A percentile compares a stretch with the other conserved stretches of the same genome.
Evolutionary conservation across 768 basidiomycete species (phyloP).

Genomic region (Kwoniella sp.): DNA sequence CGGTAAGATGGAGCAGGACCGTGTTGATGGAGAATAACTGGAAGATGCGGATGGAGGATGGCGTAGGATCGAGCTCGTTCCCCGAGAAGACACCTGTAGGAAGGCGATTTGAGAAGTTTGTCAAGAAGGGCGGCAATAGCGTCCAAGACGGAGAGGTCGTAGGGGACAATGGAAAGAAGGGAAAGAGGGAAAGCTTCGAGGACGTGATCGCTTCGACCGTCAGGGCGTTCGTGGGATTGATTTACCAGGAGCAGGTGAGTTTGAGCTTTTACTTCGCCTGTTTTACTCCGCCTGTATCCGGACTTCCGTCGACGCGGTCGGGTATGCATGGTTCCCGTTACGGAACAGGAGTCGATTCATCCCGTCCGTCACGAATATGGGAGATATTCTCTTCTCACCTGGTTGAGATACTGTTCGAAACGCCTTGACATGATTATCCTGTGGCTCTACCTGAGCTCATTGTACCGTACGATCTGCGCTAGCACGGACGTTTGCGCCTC

Average conservation of each 20-base stretch:
- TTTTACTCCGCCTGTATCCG: too few relatives aligned
- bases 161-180: neutral
- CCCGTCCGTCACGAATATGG: too few relatives aligned
- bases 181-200: slow-evolving; percentile 60
- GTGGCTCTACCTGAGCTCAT: too few relatives aligned
- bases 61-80: slow-evolving; percentile 61
- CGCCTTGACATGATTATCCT: too few relatives aligned
- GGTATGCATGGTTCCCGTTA: too few relatives aligned
- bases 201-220: slow-evolving; percentile 88
- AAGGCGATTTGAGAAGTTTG: slow-evolving; percentile 29
- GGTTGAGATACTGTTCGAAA: too few relatives aligned
- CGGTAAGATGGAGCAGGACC: slow-evolving; percentile 27
- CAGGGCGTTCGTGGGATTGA: slow-evolving; percentile 79
- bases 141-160: slow-evolving; percentile 60
- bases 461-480: too few relatives aligned
- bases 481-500: neutral
- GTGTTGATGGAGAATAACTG: slow-evolving; percentile 9
- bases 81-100: slow-evolving; percentile 34
- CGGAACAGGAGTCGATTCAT: too few relatives aligned
- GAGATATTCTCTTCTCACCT: too few relatives aligned
- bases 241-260: slow-evolving; percentile 80
- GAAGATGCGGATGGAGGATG: slow-evolving; percentile 32
- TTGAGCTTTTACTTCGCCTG: neutral
- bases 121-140: slow-evolving; percentile 11
- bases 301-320: too few relatives aligned